Percentiles rank a stretch among this genome's conserved stretches.
phyloP scores from a whole-genome alignment of 2,329 filamentous ascomycete species.

The Sarocladium strictum region DNA sequence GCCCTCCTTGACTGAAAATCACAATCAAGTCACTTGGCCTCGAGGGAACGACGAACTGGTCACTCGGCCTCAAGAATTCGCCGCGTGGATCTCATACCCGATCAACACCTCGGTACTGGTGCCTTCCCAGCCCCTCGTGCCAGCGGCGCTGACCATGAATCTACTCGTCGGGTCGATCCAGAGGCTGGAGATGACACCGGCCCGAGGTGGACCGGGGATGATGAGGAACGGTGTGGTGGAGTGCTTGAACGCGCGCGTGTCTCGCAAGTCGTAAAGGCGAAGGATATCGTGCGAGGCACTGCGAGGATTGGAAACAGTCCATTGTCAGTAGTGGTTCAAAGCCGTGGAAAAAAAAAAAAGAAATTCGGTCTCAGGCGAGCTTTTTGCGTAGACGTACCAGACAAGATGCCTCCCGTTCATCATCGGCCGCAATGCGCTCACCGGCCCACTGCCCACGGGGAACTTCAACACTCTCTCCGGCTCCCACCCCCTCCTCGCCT shows the following conservation, averaged over 20 bases:
- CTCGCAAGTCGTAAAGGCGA: conserved; percentile 80
- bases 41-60: too few relatives aligned
- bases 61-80: conserved; percentile 11
- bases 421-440: conserved; percentile 86
- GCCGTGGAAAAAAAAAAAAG: conserved; percentile 19
- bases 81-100: conserved; percentile 77
- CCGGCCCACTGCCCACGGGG: conserved; percentile 79
- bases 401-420: conserved; percentile 86
- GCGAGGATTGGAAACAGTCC: not conserved
- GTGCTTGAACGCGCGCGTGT: conserved; percentile 59
- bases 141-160: conserved; percentile 88
- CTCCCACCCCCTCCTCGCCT: conserved; percentile 59
- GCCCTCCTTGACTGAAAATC: too few relatives aligned
- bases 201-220: conserved; percentile 75
- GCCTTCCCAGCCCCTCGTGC: conserved; percentile 93
- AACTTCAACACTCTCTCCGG: conserved; percentile 80
- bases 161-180: conserved; percentile 83
- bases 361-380: too few relatives aligned
- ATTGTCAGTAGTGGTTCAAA: not conserved
- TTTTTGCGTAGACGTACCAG: conserved; percentile 51
- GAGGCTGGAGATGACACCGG: conserved; percentile 79
- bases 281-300: conserved; percentile 92
- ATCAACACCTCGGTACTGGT: conserved; percentile 82
- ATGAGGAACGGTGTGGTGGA: conserved; percentile 92
- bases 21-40: too few relatives aligned